Evolutionary conservation across 805 yeast species (phyloP), one percentile per base, ranked within the genome.

Genomic region (Saccharomycopsis fibuligera): DNA sequence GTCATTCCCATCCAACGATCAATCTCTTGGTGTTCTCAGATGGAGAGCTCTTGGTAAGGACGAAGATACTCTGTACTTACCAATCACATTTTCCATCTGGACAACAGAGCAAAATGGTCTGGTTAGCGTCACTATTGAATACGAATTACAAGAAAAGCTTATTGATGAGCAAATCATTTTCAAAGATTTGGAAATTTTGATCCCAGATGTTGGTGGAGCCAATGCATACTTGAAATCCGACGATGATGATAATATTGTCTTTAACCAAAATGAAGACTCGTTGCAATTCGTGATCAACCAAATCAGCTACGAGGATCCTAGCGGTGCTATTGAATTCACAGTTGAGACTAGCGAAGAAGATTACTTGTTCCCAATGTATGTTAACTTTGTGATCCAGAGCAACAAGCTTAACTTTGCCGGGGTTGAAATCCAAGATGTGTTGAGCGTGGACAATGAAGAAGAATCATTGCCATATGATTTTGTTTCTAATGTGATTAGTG

Each of bases 1-100:
- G 61, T 78, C 89, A 31, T 90, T 93, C 78, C 98, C 98, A 35
- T 74, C 89, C 8, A 88, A 90, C 65, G 96, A 89, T 63, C 91
- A 87, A 62, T 79, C 87, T 44, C 75, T 91, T 57, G 95, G 96
- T 55, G 95, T 91, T 27, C 76, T 93, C 59, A 83, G 96, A 73
- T 91, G 96, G 98, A 83, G 88, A 64, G 81, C 82, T 40, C 74
- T 72, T 38, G 86, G 84, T 31, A 75, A 77, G 54, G 72, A 69
- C 25, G 87, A 81, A 51, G 81, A 79, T 41, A 72, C 74, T 49
- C 49, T 60, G 17, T 60, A 66, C 37, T 68, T 76, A 30, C 98
- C 98, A 30, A 65, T 91, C 46, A 72, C 77, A 41, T 72, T 93
- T 55, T 82, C 91, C 35, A 81, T 90, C 35, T 91, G 99, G 99